Base-by-base conservation (phyloP, 768 basidiomycete genomes). In the Paxillus ammoniavirescens region DNA sequence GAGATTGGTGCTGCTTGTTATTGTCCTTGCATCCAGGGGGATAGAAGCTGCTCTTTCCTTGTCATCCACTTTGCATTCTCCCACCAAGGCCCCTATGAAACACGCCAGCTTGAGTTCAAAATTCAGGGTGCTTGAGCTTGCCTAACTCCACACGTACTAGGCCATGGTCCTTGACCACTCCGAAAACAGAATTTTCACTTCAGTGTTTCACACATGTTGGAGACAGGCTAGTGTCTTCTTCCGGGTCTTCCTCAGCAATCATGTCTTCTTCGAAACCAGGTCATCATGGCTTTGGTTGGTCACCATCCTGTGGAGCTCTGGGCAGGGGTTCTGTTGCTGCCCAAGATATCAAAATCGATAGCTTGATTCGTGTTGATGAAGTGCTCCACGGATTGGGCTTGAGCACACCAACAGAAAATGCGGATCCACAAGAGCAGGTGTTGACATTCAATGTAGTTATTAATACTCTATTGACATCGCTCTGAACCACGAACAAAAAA, bases 171-270 rank as follows among this genome's bases (percentile, higher is more conserved):
- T 93, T 8, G 73, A 75, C 14, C 79, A 86, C 33, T 74, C 77
- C 10, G 81, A 81, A 18, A 73, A 71, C 15, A 78, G 77, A 14
- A 65, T 81, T 5, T 86, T 90, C 56, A 72, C 78, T 3, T 75
- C 86, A 3, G 88, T 87, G 2, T 88, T 85, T 9, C 77, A 87
- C 8, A 88, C 21, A 72, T 92, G 45, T 72, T 93, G 36, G 91
- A 93, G 69, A 88, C 86, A 4, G 91, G 2, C 73, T 90, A 7
- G 70, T 87, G 8, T 73, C 76, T 0, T 59, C 57, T 13, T 60
- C 46, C 58, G 78, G 2, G 71, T 10, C 72, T 66, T 50, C 65
- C 55, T 48, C 65, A 48, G 55, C 62, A 43, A 57, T 69, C 17
- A 57, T 71, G 4, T 72, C 77, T 8, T 73, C 81, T 0, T 71